These are phyloP conservation scores for Boletus rubropictus DNA, from an alignment of 768 basidiomycete species.

Conservation along the genomic window DNA sequence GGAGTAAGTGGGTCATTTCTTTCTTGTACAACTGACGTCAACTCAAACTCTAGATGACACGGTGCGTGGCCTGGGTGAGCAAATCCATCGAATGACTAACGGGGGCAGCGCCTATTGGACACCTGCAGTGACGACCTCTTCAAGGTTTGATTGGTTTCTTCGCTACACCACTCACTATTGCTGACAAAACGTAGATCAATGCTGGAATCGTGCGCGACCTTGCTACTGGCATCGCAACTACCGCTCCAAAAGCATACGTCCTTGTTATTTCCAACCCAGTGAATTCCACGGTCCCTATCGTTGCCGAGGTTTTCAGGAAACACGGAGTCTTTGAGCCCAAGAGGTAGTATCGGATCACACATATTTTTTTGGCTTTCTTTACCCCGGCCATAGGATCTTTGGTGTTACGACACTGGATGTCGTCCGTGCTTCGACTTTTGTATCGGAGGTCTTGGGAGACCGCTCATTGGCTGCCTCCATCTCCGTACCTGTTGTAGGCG, in stretches of 20 bases:
- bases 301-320: constrained; percentile 92
- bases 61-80: constrained; percentile 30
- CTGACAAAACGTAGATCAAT: constrained; percentile 65
- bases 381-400: constrained; percentile 58
- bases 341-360: constrained; percentile 44
- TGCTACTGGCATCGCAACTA: constrained; percentile 80
- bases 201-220: constrained; percentile 94
- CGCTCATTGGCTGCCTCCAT: constrained; percentile 55
- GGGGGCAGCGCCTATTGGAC: background rate
- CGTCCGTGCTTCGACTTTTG: constrained; percentile 95
- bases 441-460: constrained; percentile 70
- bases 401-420: constrained; percentile 98
- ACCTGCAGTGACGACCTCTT: constrained; percentile 81
- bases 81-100: constrained; percentile 8
- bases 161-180: background rate
- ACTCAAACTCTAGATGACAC: constrained; percentile 40
- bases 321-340: constrained; percentile 87
- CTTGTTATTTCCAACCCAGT: constrained; percentile 99
- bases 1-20: constrained; percentile 50
- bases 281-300: constrained; percentile 98
- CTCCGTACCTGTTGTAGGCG: constrained; percentile 87
- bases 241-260: constrained; percentile 84
- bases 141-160: constrained; percentile 53
- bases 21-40: background rate
- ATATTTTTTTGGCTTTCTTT: background rate